A percentile compares a stretch with the other conserved stretches of the same genome.
Evolutionary conservation across 345 rosid species (phyloP).

Genomic region (Corymbia maculata): DNA sequence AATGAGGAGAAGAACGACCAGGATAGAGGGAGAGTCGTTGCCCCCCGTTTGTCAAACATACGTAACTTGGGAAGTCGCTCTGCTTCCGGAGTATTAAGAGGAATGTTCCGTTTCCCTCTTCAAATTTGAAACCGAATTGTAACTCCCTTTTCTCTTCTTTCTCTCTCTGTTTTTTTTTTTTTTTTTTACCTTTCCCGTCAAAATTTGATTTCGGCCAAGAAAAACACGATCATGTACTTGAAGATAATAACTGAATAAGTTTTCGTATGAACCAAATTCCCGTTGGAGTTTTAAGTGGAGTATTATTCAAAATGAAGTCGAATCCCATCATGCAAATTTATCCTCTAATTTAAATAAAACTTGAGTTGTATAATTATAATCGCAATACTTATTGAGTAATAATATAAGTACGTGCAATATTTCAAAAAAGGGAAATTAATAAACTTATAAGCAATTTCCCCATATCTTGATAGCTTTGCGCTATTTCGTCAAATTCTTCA

Average conservation of each 20-base stretch:
- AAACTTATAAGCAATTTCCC: background rate
- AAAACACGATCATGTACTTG: accelerated
- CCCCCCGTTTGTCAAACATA: background rate
- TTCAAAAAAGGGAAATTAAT: background rate
- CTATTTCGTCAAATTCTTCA: background rate
- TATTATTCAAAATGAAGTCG: background rate
- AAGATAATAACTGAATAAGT: too few species aligned
- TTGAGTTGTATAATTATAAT: too few species aligned
- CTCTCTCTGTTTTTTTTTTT: background rate
- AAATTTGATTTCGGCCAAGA: background rate
- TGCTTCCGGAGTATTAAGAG: background rate
- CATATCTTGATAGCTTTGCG: background rate
- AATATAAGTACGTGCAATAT: background rate
- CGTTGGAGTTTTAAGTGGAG: accelerated
- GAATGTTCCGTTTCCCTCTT: background rate
- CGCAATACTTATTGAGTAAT: background rate
- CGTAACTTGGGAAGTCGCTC: background rate
- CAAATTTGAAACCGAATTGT: background rate
- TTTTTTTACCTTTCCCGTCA: background rate
- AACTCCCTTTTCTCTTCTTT: too few species aligned
- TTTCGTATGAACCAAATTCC: background rate
- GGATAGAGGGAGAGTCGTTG: background rate
- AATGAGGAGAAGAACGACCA: background rate
- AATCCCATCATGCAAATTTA: background rate
- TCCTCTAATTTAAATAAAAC: background rate